phyloP scores from a whole-genome alignment of 805 yeast species.

The Wickerhamiella allomyrinae region DNA sequence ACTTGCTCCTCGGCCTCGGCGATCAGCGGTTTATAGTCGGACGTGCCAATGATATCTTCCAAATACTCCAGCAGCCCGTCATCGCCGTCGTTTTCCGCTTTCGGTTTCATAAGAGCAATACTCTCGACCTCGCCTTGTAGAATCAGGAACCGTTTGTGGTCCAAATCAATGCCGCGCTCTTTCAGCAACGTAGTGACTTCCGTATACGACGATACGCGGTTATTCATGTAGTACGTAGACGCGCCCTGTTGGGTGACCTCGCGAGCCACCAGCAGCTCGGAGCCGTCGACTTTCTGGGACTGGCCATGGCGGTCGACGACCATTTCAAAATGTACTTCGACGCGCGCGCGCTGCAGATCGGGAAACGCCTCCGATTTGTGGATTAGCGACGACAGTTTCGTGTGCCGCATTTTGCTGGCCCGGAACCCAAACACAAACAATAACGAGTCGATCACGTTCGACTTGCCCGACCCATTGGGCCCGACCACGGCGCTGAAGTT shows the following conservation, averaged over 20 bases:
- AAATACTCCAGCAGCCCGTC: conserved; percentile 89
- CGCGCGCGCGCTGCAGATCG: conserved; percentile 60
- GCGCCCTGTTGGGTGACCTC: conserved; percentile 38
- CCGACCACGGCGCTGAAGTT: conserved; percentile 97
- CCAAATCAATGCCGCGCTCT: conserved; percentile 80
- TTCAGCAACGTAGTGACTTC: conserved; percentile 64
- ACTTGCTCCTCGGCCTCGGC: conserved; percentile 47
- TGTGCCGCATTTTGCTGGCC: conserved; percentile 93
- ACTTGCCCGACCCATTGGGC: conserved; percentile 96
- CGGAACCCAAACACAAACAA: conserved; percentile 94
- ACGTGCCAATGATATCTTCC: conserved; percentile 94
- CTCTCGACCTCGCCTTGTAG: conserved; percentile 97
- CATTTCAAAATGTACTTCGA: conserved; percentile 75
- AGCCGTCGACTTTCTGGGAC: conserved; percentile 35
- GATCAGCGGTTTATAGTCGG: conserved; percentile 63
- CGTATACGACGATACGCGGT: conserved; percentile 52
- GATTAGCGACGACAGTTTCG: conserved; percentile 79
- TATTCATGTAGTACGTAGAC: conserved; percentile 67
- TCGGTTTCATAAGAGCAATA: conserved; percentile 97
- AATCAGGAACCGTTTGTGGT: conserved; percentile 86
- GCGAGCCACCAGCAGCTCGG: conserved; percentile 59
- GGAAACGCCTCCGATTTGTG: conserved; percentile 74
- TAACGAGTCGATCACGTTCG: conserved; percentile 93
- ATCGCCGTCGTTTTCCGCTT: conserved; percentile 81
- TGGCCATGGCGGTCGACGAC: conserved; percentile 31